Percentiles rank a stretch among this genome's conserved stretches.
Conservation (phyloP, 768 basidiomycete genomes). For the Tylopilus rubrobrunneus region DNA sequence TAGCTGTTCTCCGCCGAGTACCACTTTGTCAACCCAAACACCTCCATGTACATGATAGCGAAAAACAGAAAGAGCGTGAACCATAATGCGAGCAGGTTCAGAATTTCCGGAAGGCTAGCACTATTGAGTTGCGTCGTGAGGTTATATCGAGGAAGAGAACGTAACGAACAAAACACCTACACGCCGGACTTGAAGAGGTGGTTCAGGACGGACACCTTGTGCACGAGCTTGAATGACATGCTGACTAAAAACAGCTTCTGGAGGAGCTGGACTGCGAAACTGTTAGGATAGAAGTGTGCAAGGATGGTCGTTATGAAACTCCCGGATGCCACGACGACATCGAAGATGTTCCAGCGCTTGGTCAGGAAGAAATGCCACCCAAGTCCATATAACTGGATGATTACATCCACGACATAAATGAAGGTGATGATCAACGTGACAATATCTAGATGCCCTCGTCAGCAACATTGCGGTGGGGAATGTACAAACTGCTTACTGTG, state of each 20-base stretch:
- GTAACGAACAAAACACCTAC: constrained; percentile 45
- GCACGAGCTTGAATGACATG: constrained; percentile 91
- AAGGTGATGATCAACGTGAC: constrained; percentile 73
- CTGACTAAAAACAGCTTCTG: constrained; percentile 91
- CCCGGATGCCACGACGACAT: constrained; percentile 74
- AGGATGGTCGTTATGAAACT: constrained; percentile 80
- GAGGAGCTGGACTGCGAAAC: constrained; percentile 57
- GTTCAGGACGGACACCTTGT: constrained; percentile 82
- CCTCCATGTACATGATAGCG: constrained; percentile 81
- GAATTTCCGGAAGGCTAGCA: constrained; percentile 80
- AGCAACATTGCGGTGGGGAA: constrained; percentile 5
- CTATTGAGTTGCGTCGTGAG: constrained; percentile 22
- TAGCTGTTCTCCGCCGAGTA: constrained; percentile 53
- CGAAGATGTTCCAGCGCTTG: constrained; percentile 94
- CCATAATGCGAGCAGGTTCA: constrained; percentile 86
- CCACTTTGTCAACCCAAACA: constrained; percentile 91
- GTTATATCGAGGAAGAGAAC: neutral
- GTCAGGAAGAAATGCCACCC: constrained; percentile 79
- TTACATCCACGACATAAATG: constrained; percentile 72
- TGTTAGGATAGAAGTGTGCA: constrained; percentile 50
- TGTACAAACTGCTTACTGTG: constrained; percentile 46
- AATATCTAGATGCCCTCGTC: constrained; percentile 43
- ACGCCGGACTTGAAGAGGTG: constrained; percentile 98
- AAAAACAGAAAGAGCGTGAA: constrained; percentile 88
- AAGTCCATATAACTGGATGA: constrained; percentile 76